Evolutionary conservation across 2,329 filamentous ascomycete genomes (phyloP).

Genomic region (Trichoderma koningiopsis): DNA sequence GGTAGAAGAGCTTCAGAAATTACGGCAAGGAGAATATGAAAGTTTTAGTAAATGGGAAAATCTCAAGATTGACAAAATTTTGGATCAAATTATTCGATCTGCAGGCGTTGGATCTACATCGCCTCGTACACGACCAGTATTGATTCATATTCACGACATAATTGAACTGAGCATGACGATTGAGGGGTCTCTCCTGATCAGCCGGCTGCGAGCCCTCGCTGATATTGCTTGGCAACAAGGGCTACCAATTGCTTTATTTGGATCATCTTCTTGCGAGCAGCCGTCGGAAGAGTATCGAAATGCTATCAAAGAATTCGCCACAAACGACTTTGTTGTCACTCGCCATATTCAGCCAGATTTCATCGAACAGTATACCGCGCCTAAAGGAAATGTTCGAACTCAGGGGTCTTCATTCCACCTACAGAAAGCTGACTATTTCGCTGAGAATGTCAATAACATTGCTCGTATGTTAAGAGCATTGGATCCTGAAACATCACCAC

Average conservation of each 20-base stretch:
- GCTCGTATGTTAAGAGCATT: conserved; percentile 50
- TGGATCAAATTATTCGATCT: conserved; percentile 59
- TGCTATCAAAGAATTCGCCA: conserved; percentile 44
- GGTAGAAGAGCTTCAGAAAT: conserved; percentile 50
- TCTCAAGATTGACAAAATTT: conserved; percentile 59
- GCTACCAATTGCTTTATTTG: conserved; percentile 73
- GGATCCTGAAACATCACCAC: conserved; percentile 30
- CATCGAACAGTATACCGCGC: conserved; percentile 28
- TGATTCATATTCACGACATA: conserved; percentile 81
- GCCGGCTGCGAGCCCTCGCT: conserved; percentile 69
- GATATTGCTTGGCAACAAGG: conserved; percentile 72
- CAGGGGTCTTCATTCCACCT: conserved; percentile 29
- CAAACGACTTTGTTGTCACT: conserved; percentile 45
- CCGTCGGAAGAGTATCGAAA: conserved; percentile 47
- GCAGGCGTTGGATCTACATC: conserved; percentile 43
- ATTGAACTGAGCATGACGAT: conserved; percentile 71
- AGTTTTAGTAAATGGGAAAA: conserved; percentile 58
- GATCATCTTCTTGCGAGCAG: conserved; percentile 67
- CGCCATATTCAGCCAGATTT: conserved; percentile 40
- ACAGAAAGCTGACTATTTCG: conserved; percentile 44
- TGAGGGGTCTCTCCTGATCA: conserved; percentile 70
- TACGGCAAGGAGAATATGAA: conserved; percentile 43
- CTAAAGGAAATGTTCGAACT: not conserved
- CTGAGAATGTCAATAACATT: conserved; percentile 52
- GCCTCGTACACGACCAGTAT: conserved; percentile 52